A percentile compares a stretch with the other conserved stretches of the same genome.
Conservation (phyloP, 2,329 filamentous ascomycete species). For the Cytospora piceicola region DNA sequence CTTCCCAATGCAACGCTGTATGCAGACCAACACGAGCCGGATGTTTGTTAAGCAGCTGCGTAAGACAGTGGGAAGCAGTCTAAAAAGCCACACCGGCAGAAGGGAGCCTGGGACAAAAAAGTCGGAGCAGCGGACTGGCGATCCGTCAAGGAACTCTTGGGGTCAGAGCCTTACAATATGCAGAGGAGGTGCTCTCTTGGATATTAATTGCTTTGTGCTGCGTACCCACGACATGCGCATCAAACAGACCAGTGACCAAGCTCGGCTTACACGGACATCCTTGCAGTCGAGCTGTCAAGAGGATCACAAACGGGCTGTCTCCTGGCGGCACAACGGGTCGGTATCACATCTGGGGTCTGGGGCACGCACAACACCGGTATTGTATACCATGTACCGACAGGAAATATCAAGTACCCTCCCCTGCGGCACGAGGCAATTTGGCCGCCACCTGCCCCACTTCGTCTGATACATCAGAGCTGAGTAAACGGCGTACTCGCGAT, state of each 20-base stretch:
- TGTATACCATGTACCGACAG: background rate
- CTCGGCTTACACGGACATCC: conserved; percentile 16
- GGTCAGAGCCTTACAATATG: background rate
- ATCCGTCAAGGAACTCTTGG: background rate
- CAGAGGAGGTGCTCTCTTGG: background rate
- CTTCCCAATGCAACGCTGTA: conserved; percentile 23
- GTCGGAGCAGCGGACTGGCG: conserved; percentile 15
- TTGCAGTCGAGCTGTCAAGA: conserved; percentile 17
- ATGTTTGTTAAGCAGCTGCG: conserved; percentile 15
- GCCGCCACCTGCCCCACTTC: conserved; percentile 19
- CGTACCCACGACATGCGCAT: conserved; percentile 14
- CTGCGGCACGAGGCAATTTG: conserved; percentile 19
- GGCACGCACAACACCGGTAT: background rate
- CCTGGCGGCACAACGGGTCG: conserved; percentile 20
- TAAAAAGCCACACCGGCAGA: conserved; percentile 23
- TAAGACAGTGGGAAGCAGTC: conserved; percentile 16
- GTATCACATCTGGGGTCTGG: conserved; percentile 19
- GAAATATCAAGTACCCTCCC: conserved; percentile 24
- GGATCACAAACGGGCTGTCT: background rate
- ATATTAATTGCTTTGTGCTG: conserved; percentile 4
- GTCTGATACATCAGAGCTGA: conserved; percentile 14
- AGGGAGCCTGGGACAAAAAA: conserved; percentile 7
- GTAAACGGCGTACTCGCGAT: conserved; percentile 10
- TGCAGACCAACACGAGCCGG: conserved; percentile 20
- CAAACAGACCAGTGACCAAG: conserved; percentile 7